Evolutionary conservation across 2,329 filamentous ascomycete species (phyloP).

Genomic region (Aspergillus sp.): DNA sequence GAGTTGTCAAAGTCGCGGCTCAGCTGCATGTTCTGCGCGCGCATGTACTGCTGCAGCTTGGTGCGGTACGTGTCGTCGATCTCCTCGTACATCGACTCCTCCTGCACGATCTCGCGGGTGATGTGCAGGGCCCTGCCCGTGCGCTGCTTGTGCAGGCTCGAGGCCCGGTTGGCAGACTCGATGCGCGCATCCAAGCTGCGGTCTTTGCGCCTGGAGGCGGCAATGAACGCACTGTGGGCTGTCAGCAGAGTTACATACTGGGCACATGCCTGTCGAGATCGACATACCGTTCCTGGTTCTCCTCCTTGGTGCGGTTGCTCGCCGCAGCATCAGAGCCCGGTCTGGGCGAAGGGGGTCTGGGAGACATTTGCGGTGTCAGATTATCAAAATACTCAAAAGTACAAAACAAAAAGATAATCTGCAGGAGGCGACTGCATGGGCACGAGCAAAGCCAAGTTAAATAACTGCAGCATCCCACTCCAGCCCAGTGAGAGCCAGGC

Average conservation of each 20-base stretch:
- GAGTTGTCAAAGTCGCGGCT: conserved; percentile 40
- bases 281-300: conserved; percentile 49
- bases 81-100: conserved; percentile 96
- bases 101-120: conserved; percentile 80
- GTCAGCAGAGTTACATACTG: not conserved
- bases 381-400: not conserved
- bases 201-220: conserved; percentile 82
- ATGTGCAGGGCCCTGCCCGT: conserved; percentile 81
- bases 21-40: conserved; percentile 38
- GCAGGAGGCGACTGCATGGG: not conserved
- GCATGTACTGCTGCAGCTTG: conserved; percentile 39
- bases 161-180: conserved; percentile 82
- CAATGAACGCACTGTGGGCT: conserved; percentile 77
- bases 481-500: not conserved
- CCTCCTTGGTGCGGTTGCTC: conserved; percentile 38
- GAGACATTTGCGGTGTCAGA: conserved; percentile 18
- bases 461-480: not conserved
- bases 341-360: conserved; percentile 12
- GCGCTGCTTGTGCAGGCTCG: conserved; percentile 84
- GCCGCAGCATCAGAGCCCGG: conserved; percentile 33
- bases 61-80: conserved; percentile 71
- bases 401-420: not conserved
- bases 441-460: not conserved
- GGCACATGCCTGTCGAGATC: too few relatives aligned
- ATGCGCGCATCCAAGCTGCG: conserved; percentile 83